These are phyloP conservation scores for Mortierella sp. DNA, from an alignment of 371 early-diverging fungal genomes.

Conservation along the genomic window DNA sequence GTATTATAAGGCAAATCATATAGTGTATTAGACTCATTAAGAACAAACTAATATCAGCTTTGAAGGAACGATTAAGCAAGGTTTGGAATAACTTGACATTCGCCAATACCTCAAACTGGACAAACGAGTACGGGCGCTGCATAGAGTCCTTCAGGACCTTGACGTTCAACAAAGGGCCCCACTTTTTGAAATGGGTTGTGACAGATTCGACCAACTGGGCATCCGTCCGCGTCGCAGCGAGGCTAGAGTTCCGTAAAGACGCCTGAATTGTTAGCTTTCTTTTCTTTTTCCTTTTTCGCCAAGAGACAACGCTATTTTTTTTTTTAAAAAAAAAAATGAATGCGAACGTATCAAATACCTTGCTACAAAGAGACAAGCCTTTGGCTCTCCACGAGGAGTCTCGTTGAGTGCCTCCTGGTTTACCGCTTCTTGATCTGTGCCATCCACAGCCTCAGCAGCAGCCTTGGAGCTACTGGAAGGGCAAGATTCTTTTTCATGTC, in stretches of 20 bases:
- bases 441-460: no score
- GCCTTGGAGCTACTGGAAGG: neutral
- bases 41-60: neutral
- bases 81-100: neutral
- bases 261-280: constrained; percentile 48
- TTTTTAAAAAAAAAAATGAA: neutral
- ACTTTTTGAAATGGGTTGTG: constrained; percentile 69
- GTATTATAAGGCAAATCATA: neutral
- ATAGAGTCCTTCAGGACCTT: constrained; percentile 85
- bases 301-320: neutral
- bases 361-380: constrained; percentile 69
- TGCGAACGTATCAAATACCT: constrained; percentile 50
- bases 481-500: neutral
- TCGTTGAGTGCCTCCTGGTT: neutral
- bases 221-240: constrained; percentile 70
- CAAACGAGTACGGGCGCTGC: constrained; percentile 87
- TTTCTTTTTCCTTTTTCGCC: constrained; percentile 8
- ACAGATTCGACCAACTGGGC: constrained; percentile 69
- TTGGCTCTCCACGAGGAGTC: constrained; percentile 45
- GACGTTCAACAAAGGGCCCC: constrained; percentile 77
- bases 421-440: neutral
- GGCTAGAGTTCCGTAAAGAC: constrained; percentile 55
- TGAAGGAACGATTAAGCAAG: neutral
- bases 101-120: constrained; percentile 76
- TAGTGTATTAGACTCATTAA: neutral